Conservation (phyloP, 2,329 filamentous ascomycete species). For the Pseudohalonectria lignicola region DNA sequence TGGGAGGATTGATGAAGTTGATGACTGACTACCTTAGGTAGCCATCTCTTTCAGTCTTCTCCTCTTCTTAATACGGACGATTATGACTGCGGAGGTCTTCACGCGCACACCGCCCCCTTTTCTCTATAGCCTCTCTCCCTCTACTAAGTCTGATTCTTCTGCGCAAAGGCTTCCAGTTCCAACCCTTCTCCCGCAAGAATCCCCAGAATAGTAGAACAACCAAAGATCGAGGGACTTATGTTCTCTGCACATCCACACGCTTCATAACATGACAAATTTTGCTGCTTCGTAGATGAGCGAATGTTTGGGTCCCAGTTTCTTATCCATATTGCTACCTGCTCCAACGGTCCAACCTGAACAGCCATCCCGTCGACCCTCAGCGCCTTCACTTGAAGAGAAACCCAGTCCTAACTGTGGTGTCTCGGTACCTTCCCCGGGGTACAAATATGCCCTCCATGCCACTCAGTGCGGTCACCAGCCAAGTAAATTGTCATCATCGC, state of each 20-base stretch:
- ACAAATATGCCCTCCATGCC: slow-evolving; percentile 6
- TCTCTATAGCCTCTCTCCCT: not conserved
- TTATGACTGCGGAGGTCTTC: not conserved
- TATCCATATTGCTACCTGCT: not conserved
- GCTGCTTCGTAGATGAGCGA: not conserved
- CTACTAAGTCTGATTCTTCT: not conserved
- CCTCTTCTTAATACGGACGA: not conserved
- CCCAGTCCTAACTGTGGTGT: no score
- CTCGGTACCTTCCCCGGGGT: not conserved
- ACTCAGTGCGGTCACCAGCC: no score
- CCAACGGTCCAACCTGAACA: not conserved
- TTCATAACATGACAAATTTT: no score
- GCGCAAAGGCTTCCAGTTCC: not conserved
- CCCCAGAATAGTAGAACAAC: no score
- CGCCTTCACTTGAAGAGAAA: no score
- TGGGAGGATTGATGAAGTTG: not conserved
- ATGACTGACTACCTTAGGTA: not conserved
- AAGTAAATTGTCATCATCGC: not conserved
- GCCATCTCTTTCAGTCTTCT: not conserved
- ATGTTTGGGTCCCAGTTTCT: not conserved
- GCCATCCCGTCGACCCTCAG: no score
- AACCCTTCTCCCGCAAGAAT: no score
- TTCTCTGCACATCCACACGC: not conserved
- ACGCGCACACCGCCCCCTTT: not conserved
- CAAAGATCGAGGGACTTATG: not conserved